phyloP scores from a whole-genome alignment of 768 basidiomycete species.

The Termitomyces sp. region DNA sequence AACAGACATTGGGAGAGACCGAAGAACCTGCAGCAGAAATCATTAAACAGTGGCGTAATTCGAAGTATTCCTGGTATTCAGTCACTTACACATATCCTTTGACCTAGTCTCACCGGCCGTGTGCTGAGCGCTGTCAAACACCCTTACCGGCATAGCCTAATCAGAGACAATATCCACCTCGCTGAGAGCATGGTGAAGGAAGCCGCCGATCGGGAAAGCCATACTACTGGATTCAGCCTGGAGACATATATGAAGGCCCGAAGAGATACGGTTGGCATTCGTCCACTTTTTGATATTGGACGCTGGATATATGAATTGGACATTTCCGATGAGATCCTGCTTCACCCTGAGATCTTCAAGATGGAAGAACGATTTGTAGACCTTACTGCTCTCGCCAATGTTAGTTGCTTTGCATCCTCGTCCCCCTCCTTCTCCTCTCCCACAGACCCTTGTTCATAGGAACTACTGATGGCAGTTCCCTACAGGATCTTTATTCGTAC shows the following conservation, averaged over 20 bases:
- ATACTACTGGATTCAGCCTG: too few species aligned
- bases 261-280: neutral
- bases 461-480: too few species aligned
- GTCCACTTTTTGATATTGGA: too few species aligned
- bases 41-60: neutral
- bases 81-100: neutral
- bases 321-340: too few species aligned
- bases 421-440: too few species aligned
- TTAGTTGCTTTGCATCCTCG: too few species aligned
- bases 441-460: too few species aligned
- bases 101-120: neutral
- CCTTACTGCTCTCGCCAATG: too few species aligned
- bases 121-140: neutral
- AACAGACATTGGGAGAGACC: neutral
- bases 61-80: neutral
- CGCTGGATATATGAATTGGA: too few species aligned
- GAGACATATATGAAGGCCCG: conserved; percentile 5
- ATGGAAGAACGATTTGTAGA: too few species aligned
- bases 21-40: neutral
- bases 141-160: neutral
- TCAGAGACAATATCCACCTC: neutral
- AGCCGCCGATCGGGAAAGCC: too few species aligned
- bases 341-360: too few species aligned
- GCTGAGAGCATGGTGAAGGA: neutral
- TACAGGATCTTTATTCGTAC: neutral